Percentiles rank a stretch among this genome's conserved stretches.
These are phyloP conservation scores for Austroboletus olivaceoglutinosus DNA, from an alignment of 1,284 basidiomycete genomes.

Conservation along the genomic window DNA sequence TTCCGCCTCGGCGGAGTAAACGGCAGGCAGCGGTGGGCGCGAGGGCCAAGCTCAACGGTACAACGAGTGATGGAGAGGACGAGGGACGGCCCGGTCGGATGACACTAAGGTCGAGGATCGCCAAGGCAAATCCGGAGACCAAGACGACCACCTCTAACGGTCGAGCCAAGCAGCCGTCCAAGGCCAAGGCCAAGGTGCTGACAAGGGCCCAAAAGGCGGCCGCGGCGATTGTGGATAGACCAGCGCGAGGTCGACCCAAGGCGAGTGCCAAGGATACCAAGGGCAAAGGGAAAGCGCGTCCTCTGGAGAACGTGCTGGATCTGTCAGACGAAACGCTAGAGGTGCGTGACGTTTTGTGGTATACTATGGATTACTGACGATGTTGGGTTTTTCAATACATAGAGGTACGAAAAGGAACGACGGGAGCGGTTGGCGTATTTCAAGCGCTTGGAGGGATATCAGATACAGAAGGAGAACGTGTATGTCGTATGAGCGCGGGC, in stretches of 20 bases:
- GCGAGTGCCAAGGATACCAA: constrained; percentile 16
- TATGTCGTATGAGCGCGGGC: constrained; percentile 48
- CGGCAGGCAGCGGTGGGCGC: constrained; percentile 25
- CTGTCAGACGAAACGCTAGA: constrained; percentile 34
- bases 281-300: constrained; percentile 29
- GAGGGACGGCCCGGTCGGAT: constrained; percentile 7
- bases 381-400: too few species aligned
- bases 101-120: constrained; percentile 17
- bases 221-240: constrained; percentile 8
- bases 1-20: constrained; percentile 26
- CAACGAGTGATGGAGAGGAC: constrained; percentile 8
- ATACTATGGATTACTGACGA: background rate
- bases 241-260: constrained; percentile 20
- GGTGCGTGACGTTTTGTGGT: constrained; percentile 12
- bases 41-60: constrained; percentile 5
- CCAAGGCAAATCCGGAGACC: constrained; percentile 7
- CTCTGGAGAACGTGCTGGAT: constrained; percentile 25
- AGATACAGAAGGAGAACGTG: constrained; percentile 56
- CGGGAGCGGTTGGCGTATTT: constrained; percentile 57
- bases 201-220: constrained; percentile 9
- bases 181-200: constrained; percentile 8
- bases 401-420: constrained; percentile 47
- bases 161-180: constrained; percentile 3
- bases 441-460: constrained; percentile 50
- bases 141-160: constrained; percentile 7